Percentiles rank a stretch among this genome's conserved stretches.
These are phyloP conservation scores for Trifolium subterraneum DNA, from an alignment of 306 rosid genomes.

Conservation along the genomic window DNA sequence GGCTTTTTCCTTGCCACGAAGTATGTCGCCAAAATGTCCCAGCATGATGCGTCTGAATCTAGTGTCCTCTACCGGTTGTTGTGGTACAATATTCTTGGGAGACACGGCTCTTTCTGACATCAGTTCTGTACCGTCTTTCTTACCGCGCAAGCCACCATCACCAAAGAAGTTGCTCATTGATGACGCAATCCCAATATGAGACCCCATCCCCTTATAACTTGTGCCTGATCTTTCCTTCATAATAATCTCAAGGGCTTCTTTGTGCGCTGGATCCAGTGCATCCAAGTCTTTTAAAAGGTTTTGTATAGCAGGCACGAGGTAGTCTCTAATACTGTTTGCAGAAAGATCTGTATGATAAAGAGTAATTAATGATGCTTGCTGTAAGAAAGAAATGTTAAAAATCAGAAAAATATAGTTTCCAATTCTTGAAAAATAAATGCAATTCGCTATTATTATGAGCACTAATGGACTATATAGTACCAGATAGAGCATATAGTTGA, in stretches of 20 bases:
- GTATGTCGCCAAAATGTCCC: conserved; percentile 86
- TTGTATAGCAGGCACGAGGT: conserved; percentile 76
- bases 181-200: conserved; percentile 72
- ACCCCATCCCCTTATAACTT: conserved; percentile 69
- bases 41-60: conserved; percentile 89
- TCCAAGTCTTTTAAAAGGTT: conserved; percentile 72
- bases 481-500: conserved; percentile 3
- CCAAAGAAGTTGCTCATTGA: conserved; percentile 84
- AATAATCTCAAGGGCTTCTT: conserved; percentile 93
- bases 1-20: conserved; percentile 69
- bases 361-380: conserved; percentile 26
- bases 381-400: background rate
- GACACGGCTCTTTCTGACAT: conserved; percentile 50
- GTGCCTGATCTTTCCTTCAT: conserved; percentile 87
- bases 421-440: conserved; percentile 2
- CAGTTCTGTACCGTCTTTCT: conserved; percentile 63
- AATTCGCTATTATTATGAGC: background rate
- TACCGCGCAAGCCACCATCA: conserved; percentile 76
- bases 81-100: conserved; percentile 42
- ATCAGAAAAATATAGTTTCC: background rate
- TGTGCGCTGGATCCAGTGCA: conserved; percentile 94
- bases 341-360: conserved; percentile 66
- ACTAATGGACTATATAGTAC: background rate
- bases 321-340: conserved; percentile 64
- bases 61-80: conserved; percentile 63